A percentile compares a stretch with the other conserved stretches of the same genome.
Evolutionary conservation across 139 green algal species (phyloP).

Genomic region (Tetradesmus lagerheimii): DNA sequence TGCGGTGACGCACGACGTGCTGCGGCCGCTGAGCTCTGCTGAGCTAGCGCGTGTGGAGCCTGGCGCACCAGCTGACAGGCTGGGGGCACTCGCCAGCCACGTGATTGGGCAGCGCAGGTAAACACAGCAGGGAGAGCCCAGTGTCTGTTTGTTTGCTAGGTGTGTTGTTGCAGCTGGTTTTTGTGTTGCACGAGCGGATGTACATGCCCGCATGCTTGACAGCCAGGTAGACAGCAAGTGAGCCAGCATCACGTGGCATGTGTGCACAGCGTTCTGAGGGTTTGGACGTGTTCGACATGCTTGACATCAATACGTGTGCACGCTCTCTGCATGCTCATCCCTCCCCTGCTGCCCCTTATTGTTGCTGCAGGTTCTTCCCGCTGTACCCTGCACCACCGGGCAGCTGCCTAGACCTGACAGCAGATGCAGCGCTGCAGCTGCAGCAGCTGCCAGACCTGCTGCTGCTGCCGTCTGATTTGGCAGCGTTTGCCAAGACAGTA

Average conservation of each 20-base stretch:
- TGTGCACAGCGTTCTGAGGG: no score
- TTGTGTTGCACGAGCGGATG: neutral
- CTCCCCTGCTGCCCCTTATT: neutral
- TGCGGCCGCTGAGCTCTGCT: conserved; percentile 52
- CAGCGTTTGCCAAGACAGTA: conserved; percentile 89
- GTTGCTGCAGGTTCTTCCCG: conserved; percentile 85
- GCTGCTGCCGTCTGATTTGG: conserved; percentile 93
- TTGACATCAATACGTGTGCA: no score
- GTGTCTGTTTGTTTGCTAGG: no score
- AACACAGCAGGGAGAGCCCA: neutral
- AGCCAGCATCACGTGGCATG: no score
- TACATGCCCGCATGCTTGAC: neutral
- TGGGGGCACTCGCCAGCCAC: conserved; percentile 81
- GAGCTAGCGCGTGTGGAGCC: conserved; percentile 57
- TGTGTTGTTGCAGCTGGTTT: neutral
- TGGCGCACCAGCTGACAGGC: conserved; percentile 66
- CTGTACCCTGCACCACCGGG: conserved; percentile 85
- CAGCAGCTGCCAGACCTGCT: conserved; percentile 86
- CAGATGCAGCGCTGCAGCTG: conserved; percentile 71
- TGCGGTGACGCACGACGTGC: conserved; percentile 48
- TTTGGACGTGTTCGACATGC: no score
- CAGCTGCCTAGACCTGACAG: conserved; percentile 80
- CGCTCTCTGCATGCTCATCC: no score
- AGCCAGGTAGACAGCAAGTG: neutral
- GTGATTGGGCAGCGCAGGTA: conserved; percentile 83